Percentiles rank a stretch among this genome's conserved stretches.
These are phyloP conservation scores for Fusarium buharicum DNA, from an alignment of 2,329 filamentous ascomycete genomes.

Conservation along the genomic window DNA sequence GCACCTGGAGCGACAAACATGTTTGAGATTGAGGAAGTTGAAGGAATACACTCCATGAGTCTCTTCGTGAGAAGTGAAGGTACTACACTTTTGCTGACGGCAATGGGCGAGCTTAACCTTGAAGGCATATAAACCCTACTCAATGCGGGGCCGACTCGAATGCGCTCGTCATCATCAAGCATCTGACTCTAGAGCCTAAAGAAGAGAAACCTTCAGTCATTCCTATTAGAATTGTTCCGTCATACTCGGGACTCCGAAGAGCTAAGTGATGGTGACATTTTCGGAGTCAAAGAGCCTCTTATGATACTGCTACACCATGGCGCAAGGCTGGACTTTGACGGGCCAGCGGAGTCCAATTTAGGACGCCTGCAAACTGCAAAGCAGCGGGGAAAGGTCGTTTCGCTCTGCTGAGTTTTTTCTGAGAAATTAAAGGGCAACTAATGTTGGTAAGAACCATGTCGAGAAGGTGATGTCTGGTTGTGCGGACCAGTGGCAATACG, in stretches of 20 bases:
- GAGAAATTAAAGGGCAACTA: not conserved
- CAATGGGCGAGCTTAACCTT: not conserved
- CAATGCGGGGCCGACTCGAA: constrained; percentile 11
- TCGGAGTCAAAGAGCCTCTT: not conserved
- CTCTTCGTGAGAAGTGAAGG: constrained; percentile 10
- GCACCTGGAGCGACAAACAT: not conserved
- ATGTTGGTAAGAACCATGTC: not conserved
- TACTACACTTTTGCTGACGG: constrained; percentile 16
- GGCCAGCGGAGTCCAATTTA: not conserved
- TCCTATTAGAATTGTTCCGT: constrained; percentile 17
- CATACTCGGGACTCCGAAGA: not conserved
- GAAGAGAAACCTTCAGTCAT: not conserved
- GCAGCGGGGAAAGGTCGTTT: not conserved
- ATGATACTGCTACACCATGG: constrained; percentile 12
- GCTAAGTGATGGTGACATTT: not conserved
- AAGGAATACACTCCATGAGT: not conserved
- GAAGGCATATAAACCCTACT: constrained; percentile 8
- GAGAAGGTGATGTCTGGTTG: not conserved
- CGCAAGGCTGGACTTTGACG: constrained; percentile 5
- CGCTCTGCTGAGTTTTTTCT: constrained; percentile 13
- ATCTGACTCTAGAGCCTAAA: not conserved
- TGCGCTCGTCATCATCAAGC: not conserved
- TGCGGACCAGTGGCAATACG: not conserved
- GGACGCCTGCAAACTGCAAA: constrained; percentile 10
- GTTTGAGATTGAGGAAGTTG: not conserved